Base-by-base conservation (phyloP, 2,329 filamentous ascomycete genomes). In the Plenodomus biglobosus region DNA sequence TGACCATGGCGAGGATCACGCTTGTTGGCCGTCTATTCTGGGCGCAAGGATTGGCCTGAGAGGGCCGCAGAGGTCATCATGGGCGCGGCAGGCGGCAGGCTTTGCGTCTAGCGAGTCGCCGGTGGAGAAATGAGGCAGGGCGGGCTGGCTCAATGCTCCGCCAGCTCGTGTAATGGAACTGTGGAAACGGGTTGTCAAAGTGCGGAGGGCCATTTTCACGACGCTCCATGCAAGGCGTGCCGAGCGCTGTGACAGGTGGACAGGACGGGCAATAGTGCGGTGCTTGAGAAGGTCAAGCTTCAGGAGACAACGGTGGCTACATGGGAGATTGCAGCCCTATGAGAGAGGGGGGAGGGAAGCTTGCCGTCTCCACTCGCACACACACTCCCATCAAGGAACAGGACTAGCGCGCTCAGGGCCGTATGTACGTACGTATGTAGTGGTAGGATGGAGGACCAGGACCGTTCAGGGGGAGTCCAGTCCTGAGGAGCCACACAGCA, bases 251-350 rank as follows among this genome's bases (percentile, higher is more conserved):
- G 8, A 32, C 27, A 32, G 15, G 27, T 3, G 11, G 27, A n/a
- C n/a, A 32, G 41, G 46, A 22, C n/a, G 18, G 24, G 38, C 22
- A 43, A 48, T 51, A 43, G 46, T n/a, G 39, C 40, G 54, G 60
- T 57, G 59, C 59, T 64, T 61, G 46, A 46, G 40, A 18, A 8
- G 36, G 52, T 55, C 55, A 64, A 64, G 61, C 61, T 58, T 56
- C 34, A 42, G 27, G 27, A 37, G 43, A n/a, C 21, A 15, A 30
- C 16, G 15, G 35, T 36, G 37, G 42, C 42, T 34, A 30, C 17
- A 45, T 32, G 13, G 37, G 50, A 61, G 35, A 55, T 55, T 56
- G 52, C 52, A 48, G 45, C 53, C 51, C 22, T 32, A 44, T 22
- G 32, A n/a, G n/a, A n/a, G n/a, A n/a, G n/a, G 35, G 46, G 52